Evolutionary conservation across 352 stramenopile genomes (phyloP), one percentile per base, ranked within the genome.

Genomic region (Phytophthora sojae): DNA sequence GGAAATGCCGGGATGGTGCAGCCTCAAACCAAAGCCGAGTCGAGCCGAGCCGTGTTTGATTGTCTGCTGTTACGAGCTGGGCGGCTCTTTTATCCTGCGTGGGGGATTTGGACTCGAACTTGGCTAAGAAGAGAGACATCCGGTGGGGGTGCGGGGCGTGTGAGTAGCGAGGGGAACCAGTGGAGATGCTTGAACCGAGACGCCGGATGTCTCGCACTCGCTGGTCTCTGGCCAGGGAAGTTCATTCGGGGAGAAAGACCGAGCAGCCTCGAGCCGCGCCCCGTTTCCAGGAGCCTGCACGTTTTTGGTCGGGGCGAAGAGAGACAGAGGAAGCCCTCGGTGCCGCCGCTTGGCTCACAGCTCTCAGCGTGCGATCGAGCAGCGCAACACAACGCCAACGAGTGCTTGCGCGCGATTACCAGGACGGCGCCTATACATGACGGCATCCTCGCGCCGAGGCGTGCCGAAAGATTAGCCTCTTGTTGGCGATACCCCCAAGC

Each of bases 61-160:
- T 75, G 69, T 76, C 69, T 73, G 30, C 42, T 67, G 62, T 63
- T 61, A 76, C 63, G 69, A 69, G 61, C 64, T 50, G 53, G 29
- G 57, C 42, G 30, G 50, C 49, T 42, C 32, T 68, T 64, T 67
- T 62, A 52, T 69, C 51, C 57, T 52, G 29, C 54, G 14, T 59
- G 55, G 64, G 58, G 57, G 64, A 66, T 64, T 70, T 61, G 64
- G 57, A 35, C 45, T 51, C 58, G 64, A 30, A 77, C 65, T 78
- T 72, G 65, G 71, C 65, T 75, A 72, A 78, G 66, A 68, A 62
- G 44, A 53, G 52, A 75, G 49, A 76, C 67, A 69, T 79, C 72
- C 67, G 61, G 67, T 73, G 61, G 55, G 17, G 55, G 61, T 67
- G 66, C 66, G 61, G 67, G 60, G 53, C 29, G 66, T 30, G 71